Percentiles rank a stretch among this genome's conserved stretches.
Evolutionary conservation across 176 grass and related monocot genomes (phyloP).

Genomic region (Alloteropsis semialata): DNA sequence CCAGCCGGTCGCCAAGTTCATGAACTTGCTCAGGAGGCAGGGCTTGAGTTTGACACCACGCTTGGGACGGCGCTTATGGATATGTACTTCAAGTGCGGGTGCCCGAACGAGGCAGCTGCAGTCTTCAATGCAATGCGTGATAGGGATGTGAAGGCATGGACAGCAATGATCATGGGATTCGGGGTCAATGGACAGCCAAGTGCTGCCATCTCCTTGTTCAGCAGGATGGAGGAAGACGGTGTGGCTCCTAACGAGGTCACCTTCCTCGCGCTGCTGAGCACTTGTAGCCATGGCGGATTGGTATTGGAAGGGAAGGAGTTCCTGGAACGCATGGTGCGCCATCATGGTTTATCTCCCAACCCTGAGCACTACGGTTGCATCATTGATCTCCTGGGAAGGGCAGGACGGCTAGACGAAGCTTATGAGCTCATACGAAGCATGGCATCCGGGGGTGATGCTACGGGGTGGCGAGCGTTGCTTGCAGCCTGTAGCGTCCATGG

Average conservation of each 20-base stretch:
- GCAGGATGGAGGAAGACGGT: constrained; percentile 38
- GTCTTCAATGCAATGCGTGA: constrained; percentile 44
- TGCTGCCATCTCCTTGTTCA: constrained; percentile 34
- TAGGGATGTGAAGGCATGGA: constrained; percentile 66
- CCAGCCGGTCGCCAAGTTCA: constrained; percentile 26
- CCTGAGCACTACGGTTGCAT: constrained; percentile 42
- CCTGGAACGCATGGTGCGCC: constrained; percentile 39
- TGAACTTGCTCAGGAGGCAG: constrained; percentile 20
- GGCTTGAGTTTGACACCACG: constrained; percentile 29
- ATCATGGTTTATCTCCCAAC: constrained; percentile 24
- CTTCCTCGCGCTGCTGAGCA: constrained; percentile 45
- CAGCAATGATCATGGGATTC: constrained; percentile 53
- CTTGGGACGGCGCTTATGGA: constrained; percentile 58
- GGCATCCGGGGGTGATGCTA: constrained; percentile 30
- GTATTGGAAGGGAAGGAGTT: constrained; percentile 54
- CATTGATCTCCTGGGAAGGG: constrained; percentile 52
- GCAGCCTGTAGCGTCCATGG: constrained; percentile 63
- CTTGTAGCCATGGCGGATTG: constrained; percentile 59
- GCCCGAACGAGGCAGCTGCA: constrained; percentile 16
- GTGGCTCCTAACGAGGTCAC: constrained; percentile 53
- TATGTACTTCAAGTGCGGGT: constrained; percentile 64
- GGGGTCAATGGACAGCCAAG: constrained; percentile 52
- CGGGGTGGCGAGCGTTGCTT: constrained; percentile 57
- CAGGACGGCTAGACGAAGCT: constrained; percentile 36
- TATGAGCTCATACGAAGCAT: constrained; percentile 45